Base-by-base conservation (phyloP, 345 rosid genomes). In the Eucalyptus pauciflora region DNA sequence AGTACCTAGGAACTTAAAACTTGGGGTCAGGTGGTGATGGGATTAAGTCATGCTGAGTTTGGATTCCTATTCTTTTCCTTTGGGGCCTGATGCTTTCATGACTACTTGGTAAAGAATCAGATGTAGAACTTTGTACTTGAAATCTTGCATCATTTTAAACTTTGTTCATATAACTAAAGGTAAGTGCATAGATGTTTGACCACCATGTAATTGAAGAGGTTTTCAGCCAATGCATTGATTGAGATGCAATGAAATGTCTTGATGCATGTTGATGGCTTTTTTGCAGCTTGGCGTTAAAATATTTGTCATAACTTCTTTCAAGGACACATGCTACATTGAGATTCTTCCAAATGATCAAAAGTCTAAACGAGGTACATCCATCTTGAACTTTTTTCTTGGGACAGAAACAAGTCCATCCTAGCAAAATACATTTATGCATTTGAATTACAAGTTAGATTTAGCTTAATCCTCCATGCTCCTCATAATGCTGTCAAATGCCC, bases 281-380 rank as follows among this genome's bases (percentile, higher is more conserved):
- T 86, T 94, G 93, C 94, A 94, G 96, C 93, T 93, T 89, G 96
- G 96, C 31, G 93, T 94, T 49, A 93, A 91, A 90, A 94, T 93
- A 91, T 92, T 93, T 89, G 95, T 93, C 90, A 94, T 94, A 88
- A 93, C 96, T 60, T 93, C 96, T 86, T 94, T 94, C 93, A 94
- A 94, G 91, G 96, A 94, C 91, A 94, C 96, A 49, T 93, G 96
- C 92, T 93, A 91, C 91, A 93, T 93, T 89, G 96, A 94, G 93
- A 94, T 94, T 90, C 90, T 93, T 80, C 95, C 96, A 37, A 89
- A 88, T 86, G 90, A 90, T 88, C 91, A 93, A 85, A 92, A 90
- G 90, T 93, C 96, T 67, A 92, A 90, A 64, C 93, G 93, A 93
- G 95, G 96, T 94, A 91, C 58, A 7, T 52, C 64, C 62, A 46